These are phyloP conservation scores for Ramalina intermedia DNA, from an alignment of 495 filamentous ascomycete genomes.

Conservation along the genomic window DNA sequence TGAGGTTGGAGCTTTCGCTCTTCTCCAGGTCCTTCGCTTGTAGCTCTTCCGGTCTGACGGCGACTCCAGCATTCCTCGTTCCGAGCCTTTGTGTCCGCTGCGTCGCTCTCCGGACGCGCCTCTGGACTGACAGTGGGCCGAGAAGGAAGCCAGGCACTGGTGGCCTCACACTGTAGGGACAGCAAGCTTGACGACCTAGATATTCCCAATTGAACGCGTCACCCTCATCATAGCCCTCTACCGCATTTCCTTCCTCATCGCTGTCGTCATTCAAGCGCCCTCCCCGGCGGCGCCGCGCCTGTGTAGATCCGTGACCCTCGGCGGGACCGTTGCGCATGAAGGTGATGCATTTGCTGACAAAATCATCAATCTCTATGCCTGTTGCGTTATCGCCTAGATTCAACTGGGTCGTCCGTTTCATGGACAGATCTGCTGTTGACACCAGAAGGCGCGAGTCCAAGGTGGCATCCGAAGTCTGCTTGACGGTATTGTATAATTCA, in stretches of 20 bases:
- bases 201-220: constrained; percentile 81
- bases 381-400: constrained; percentile 52
- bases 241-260: constrained; percentile 19
- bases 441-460: constrained; percentile 80
- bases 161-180: constrained; percentile 58
- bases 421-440: constrained; percentile 57
- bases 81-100: constrained; percentile 51
- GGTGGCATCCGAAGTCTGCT: constrained; percentile 84
- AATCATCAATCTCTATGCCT: constrained; percentile 83
- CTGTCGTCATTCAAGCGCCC: constrained; percentile 13
- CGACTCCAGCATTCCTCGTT: constrained; percentile 45
- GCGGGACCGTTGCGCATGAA: constrained; percentile 59
- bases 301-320: constrained; percentile 8
- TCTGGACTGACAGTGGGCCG: constrained; percentile 79
- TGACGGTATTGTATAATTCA: constrained; percentile 49
- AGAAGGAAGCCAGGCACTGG: constrained; percentile 72
- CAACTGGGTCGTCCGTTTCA: constrained; percentile 55
- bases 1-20: constrained; percentile 60
- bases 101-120: constrained; percentile 52
- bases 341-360: constrained; percentile 76
- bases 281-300: constrained; percentile 3
- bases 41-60: constrained; percentile 60
- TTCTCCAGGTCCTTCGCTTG: constrained; percentile 53
- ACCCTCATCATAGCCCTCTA: constrained; percentile 43
- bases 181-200: constrained; percentile 60